phyloP scores from a whole-genome alignment of 192 early-diverging fungal species.

The Mortierella antarctica region DNA sequence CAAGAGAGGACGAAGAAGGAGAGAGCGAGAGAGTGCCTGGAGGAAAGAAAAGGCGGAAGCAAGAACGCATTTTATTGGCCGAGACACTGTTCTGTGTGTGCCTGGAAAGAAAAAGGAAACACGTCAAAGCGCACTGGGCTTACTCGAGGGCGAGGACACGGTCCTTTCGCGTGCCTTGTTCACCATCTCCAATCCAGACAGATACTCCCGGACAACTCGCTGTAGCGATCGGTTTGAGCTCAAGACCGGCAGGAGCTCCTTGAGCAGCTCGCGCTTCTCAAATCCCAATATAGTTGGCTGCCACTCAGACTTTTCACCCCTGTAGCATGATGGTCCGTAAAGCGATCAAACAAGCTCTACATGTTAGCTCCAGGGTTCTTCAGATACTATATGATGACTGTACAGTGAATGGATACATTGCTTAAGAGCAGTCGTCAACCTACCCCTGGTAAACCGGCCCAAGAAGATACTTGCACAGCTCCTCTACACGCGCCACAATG shows the following conservation, averaged over 20 bases:
- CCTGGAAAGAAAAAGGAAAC: not conserved
- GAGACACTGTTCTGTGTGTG: not conserved
- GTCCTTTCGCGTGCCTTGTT: not conserved
- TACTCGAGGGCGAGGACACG: not conserved
- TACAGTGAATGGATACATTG: not conserved
- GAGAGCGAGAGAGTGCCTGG: not conserved
- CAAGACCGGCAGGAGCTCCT: conserved; percentile 73
- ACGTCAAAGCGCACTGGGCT: not conserved
- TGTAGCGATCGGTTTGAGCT: conserved; percentile 76
- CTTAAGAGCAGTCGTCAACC: not conserved
- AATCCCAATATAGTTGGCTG: conserved; percentile 50
- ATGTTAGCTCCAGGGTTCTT: not conserved
- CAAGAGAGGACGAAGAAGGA: not conserved
- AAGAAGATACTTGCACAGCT: conserved; percentile 74
- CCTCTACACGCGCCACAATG: conserved; percentile 67
- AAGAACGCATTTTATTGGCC: not conserved
- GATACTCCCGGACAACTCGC: conserved; percentile 68
- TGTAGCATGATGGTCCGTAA: conserved; percentile 9
- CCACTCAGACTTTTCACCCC: conserved; percentile 56
- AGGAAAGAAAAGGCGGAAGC: not conserved
- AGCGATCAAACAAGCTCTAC: conserved; percentile 5
- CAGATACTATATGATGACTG: not conserved
- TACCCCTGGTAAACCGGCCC: conserved; percentile 65
- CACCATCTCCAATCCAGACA: conserved; percentile 40
- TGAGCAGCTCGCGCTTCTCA: conserved; percentile 74